Evolutionary conservation across 2,329 filamentous ascomycete genomes (phyloP).

Genomic region (Chaetomiaceae sp.): DNA sequence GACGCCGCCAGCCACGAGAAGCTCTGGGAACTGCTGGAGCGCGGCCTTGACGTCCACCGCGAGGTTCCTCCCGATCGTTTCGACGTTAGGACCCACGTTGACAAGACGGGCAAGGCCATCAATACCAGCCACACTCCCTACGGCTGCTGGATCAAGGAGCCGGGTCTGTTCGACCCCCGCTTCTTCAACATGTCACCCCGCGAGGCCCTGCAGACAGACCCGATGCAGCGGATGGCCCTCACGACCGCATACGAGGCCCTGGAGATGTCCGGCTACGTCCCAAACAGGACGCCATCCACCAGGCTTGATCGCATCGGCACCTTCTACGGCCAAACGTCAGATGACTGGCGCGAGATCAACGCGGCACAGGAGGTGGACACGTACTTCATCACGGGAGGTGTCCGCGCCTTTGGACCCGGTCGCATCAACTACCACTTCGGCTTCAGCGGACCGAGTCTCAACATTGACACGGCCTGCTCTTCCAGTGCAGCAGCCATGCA

Average conservation of each 20-base stretch:
- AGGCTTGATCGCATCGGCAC: conserved; percentile 60
- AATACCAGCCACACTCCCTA: conserved; percentile 75
- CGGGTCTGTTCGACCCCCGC: conserved; percentile 71
- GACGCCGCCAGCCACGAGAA: conserved; percentile 65
- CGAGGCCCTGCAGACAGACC: conserved; percentile 75
- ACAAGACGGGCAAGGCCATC: conserved; percentile 65
- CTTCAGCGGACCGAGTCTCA: conserved; percentile 67
- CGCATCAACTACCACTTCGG: conserved; percentile 74
- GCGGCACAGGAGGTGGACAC: conserved; percentile 64
- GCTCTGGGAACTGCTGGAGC: conserved; percentile 70
- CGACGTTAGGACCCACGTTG: conserved; percentile 64
- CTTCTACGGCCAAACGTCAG: conserved; percentile 70
- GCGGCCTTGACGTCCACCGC: conserved; percentile 69
- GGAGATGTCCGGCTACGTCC: conserved; percentile 74
- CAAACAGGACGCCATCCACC: conserved; percentile 68
- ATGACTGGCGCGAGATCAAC: conserved; percentile 75
- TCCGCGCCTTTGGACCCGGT: conserved; percentile 43
- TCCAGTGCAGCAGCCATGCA: conserved; percentile 69
- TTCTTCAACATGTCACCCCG: conserved; percentile 87
- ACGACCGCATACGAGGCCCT: conserved; percentile 76
- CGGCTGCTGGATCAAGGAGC: conserved; percentile 70
- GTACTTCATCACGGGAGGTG: conserved; percentile 43
- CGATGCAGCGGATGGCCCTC: conserved; percentile 72
- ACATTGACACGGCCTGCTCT: conserved; percentile 73
- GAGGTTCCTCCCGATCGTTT: conserved; percentile 67